Evolutionary conservation across 2,329 filamentous ascomycete species (phyloP).

Genomic region (Ambrosiella beaveri): DNA sequence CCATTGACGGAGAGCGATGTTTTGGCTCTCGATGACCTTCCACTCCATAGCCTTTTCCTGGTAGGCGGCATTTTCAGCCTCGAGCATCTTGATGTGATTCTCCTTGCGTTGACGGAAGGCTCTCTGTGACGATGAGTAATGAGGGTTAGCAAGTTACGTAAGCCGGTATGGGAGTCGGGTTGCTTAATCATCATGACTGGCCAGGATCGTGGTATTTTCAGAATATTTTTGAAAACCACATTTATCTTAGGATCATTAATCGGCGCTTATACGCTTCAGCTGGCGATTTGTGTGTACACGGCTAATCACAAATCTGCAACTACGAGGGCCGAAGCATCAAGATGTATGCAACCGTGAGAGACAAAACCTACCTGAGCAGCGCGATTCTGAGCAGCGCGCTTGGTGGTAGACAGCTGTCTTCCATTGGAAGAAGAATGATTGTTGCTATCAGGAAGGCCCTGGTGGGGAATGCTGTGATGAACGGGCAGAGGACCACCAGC

Average conservation of each 20-base stretch:
- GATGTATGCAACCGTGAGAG: background rate
- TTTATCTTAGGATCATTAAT: too few relatives aligned
- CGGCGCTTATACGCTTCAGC: too few relatives aligned
- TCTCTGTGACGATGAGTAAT: constrained; percentile 38
- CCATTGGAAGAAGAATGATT: constrained; percentile 46
- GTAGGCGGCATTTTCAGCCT: constrained; percentile 78
- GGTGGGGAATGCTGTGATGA: background rate
- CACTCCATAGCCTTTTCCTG: constrained; percentile 57
- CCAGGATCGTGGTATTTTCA: background rate
- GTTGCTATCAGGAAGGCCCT: constrained; percentile 32
- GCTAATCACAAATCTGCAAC: background rate
- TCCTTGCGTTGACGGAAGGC: constrained; percentile 97
- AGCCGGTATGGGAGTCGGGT: background rate
- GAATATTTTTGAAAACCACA: background rate
- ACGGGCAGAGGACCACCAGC: background rate
- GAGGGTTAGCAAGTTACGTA: constrained; percentile 17
- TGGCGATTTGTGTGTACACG: background rate
- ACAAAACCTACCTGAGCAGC: constrained; percentile 70
- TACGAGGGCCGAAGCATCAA: background rate
- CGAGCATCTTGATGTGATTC: constrained; percentile 92
- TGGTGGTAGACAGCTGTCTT: constrained; percentile 86
- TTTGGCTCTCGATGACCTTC: constrained; percentile 72
- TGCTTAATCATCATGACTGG: constrained; percentile 2
- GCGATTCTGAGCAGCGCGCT: constrained; percentile 89
- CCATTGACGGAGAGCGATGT: constrained; percentile 82